phyloP scores from a whole-genome alignment of 176 grass and related monocot species.

The Melocanna baccifera region DNA sequence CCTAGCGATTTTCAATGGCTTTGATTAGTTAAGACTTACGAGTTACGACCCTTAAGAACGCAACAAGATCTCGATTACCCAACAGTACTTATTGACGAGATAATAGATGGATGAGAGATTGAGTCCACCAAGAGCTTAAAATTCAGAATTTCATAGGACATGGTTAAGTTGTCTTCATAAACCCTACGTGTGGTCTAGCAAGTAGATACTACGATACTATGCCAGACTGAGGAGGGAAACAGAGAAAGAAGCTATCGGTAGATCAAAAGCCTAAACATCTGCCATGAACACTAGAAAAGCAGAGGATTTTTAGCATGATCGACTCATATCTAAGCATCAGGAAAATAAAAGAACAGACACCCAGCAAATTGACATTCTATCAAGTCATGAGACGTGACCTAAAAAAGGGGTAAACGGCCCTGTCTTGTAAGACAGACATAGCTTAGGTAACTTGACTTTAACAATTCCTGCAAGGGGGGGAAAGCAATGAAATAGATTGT shows the following conservation, averaged over 20 bases:
- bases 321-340: neutral
- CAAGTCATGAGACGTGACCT: neutral
- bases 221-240: neutral
- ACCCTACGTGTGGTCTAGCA: neutral
- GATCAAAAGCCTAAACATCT: neutral
- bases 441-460: constrained; percentile 16
- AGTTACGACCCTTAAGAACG: neutral
- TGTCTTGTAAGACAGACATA: constrained; percentile 32
- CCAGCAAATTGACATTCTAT: neutral
- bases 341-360: neutral
- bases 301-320: neutral
- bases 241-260: neutral
- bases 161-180: neutral
- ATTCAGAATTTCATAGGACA: neutral
- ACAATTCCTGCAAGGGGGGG: constrained; percentile 44
- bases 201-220: neutral
- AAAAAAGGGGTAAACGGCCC: neutral
- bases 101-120: neutral
- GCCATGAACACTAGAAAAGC: neutral
- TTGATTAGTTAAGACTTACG: neutral
- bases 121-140: neutral
- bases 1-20: neutral
- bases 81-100: neutral
- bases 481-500: constrained; percentile 27
- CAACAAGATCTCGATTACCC: neutral